Evolutionary conservation across 2,329 filamentous ascomycete genomes (phyloP).

Genomic region (Juglanconis juglandina): DNA sequence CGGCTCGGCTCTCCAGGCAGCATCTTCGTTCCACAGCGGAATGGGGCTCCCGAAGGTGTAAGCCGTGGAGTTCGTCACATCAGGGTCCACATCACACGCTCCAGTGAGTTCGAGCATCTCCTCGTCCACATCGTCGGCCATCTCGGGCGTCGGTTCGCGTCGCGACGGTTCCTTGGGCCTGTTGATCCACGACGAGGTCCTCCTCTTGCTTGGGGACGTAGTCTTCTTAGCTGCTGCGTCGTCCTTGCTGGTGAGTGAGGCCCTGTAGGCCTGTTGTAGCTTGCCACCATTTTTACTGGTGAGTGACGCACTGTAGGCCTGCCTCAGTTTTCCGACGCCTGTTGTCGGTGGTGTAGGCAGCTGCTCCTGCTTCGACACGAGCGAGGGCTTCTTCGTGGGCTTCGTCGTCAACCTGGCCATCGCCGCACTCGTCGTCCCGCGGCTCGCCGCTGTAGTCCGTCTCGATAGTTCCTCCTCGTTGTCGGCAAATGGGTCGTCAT

Average conservation of each 20-base stretch:
- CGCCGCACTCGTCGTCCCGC: slow-evolving; percentile 27
- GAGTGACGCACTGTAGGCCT: slow-evolving; percentile 34
- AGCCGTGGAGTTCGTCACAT: slow-evolving; percentile 23
- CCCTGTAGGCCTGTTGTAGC: slow-evolving; percentile 34
- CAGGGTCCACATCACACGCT: slow-evolving; percentile 26
- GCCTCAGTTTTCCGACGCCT: slow-evolving; percentile 27
- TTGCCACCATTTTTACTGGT: slow-evolving; percentile 21
- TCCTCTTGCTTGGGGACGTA: slow-evolving; percentile 17
- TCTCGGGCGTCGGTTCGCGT: slow-evolving; percentile 22
- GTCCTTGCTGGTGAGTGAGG: slow-evolving; percentile 27
- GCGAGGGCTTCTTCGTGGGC: slow-evolving; percentile 43
- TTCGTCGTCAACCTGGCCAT: slow-evolving; percentile 46
- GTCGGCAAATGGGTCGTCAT: slow-evolving; percentile 14
- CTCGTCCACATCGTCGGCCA: slow-evolving; percentile 33
- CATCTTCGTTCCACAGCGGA: slow-evolving; percentile 42
- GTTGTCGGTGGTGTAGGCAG: slow-evolving; percentile 36
- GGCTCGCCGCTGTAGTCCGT: not conserved
- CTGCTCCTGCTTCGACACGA: slow-evolving; percentile 39
- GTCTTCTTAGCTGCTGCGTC: slow-evolving; percentile 2
- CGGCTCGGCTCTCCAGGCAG: slow-evolving; percentile 36
- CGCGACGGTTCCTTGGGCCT: slow-evolving; percentile 9
- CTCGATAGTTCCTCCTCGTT: not conserved
- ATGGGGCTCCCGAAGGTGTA: slow-evolving; percentile 34
- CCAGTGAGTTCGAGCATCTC: slow-evolving; percentile 36
- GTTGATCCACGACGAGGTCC: slow-evolving; percentile 14